Percentiles rank a stretch among this genome's conserved stretches.
Conservation (phyloP, 106 monocot genomes). For the Dendrobium huoshanense region DNA sequence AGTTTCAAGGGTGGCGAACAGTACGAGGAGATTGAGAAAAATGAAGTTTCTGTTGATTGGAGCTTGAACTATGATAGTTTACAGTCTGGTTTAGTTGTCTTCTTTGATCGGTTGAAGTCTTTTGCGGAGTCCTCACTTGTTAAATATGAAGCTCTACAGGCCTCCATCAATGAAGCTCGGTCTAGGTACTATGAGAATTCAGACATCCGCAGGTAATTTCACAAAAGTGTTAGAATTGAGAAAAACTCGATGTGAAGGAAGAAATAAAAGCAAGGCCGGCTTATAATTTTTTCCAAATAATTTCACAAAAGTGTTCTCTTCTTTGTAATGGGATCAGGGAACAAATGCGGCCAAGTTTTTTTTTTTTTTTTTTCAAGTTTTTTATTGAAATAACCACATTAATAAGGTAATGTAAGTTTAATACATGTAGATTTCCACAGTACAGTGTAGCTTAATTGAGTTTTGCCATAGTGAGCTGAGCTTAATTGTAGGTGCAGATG, state of each 20-base stretch:
- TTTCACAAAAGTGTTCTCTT: not conserved
- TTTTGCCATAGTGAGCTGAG: not conserved
- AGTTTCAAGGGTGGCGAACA: slow-evolving; percentile 13
- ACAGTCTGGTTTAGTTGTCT: slow-evolving; percentile 33
- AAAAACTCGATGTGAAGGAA: not conserved
- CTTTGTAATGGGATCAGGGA: not conserved
- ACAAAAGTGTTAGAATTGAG: not conserved
- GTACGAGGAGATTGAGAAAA: slow-evolving; percentile 11
- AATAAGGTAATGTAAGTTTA: not conserved
- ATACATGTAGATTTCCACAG: slow-evolving; percentile 1
- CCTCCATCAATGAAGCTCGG: slow-evolving; percentile 20
- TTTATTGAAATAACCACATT: not conserved
- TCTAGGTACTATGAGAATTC: slow-evolving; percentile 27
- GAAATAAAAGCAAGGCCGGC: not conserved
- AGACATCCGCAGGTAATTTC: not conserved
- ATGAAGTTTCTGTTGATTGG: slow-evolving; percentile 35
- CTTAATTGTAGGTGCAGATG: not conserved
- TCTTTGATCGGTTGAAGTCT: slow-evolving; percentile 40
- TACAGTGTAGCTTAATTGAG: not conserved
- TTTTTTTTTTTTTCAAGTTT: not conserved
- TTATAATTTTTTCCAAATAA: not conserved
- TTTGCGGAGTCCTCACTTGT: slow-evolving; percentile 52
- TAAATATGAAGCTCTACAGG: slow-evolving; percentile 44
- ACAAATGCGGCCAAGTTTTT: not conserved
- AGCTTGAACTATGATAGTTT: slow-evolving; percentile 40